Evolutionary conservation across 2,329 filamentous ascomycete genomes (phyloP), one percentile per base, ranked within the genome.

Genomic region (Colletotrichum somersetense): DNA sequence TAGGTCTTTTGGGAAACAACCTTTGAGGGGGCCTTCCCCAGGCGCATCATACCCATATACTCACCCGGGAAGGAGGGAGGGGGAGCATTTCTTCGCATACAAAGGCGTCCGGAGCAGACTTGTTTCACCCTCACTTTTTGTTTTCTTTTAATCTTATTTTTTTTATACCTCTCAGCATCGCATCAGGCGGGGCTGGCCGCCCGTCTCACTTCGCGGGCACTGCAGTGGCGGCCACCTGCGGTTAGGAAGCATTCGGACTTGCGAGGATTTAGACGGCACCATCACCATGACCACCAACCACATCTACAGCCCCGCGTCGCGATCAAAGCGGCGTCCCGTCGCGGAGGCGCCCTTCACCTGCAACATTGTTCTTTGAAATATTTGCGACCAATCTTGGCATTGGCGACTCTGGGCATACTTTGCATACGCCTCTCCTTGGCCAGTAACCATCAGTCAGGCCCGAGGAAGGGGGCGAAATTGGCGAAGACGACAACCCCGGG

Each of bases 1-100:
- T 59, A 61, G 59, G 64, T 63, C 72, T 64, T 46, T 56, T 58
- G 59, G 70, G 61, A 73, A 44, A 62, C 42, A 44, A 62, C 48
- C 23, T 58, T 53, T 42, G 23, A 26, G 62, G 71, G 71, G 57
- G n/a, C n/a, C 62, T 66, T 71, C 69, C 50, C 61, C 71, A 71
- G 71, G 67, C 68, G 71, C 61, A 72, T 74, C 71, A 72, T 74
- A 71, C 61, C 62, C 64, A 73, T 73, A 74, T 69, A 74, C 67
- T 71, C 73, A 73, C 30, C 64, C 56, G 67, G 59, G 42, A 8
- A 5, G 42, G 42, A 20, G 8, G 20, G 44, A 71, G 65, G 7
- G 18, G 44, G 71, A 62, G 64, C 73, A 73, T 73, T 72, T 72
- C 53, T 72, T 74, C 65, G 73, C 73, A 74, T 74, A 64, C 71